Percentiles rank a stretch among this genome's conserved stretches.
Conservation (phyloP, 108 stramenopile genomes). For the Mayamaea pseudoterrestris region DNA sequence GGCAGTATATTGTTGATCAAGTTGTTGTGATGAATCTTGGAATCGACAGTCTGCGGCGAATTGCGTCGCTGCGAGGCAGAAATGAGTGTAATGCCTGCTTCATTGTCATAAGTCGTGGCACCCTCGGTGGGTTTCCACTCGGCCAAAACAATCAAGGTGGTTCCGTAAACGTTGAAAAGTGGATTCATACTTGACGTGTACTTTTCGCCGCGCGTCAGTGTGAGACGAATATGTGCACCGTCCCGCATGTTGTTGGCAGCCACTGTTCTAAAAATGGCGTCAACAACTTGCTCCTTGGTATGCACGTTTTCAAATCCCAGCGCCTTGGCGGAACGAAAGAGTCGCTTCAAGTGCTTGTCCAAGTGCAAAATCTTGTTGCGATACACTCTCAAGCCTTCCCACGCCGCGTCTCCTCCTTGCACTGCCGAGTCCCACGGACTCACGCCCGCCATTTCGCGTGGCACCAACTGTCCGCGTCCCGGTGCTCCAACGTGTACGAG, state of each 20-base stretch:
- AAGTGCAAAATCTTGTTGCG: slow-evolving; percentile 68
- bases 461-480: slow-evolving; percentile 40
- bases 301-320: slow-evolving; percentile 82
- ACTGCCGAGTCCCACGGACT: slow-evolving; percentile 84
- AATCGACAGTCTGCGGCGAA: slow-evolving; percentile 68
- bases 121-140: slow-evolving; percentile 89
- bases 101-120: slow-evolving; percentile 84
- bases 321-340: slow-evolving; percentile 82
- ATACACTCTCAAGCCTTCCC: slow-evolving; percentile 90
- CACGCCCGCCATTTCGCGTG: slow-evolving; percentile 56
- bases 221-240: slow-evolving; percentile 84
- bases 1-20: slow-evolving; percentile 88
- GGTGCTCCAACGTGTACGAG: slow-evolving; percentile 79
- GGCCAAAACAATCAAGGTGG: slow-evolving; percentile 70
- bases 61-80: slow-evolving; percentile 69
- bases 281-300: slow-evolving; percentile 51
- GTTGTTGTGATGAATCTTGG: slow-evolving; percentile 84
- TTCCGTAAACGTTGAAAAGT: slow-evolving; percentile 85
- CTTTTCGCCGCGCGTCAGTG: slow-evolving; percentile 86
- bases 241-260: slow-evolving; percentile 89
- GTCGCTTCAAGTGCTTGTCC: slow-evolving; percentile 74
- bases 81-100: slow-evolving; percentile 68
- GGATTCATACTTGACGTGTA: slow-evolving; percentile 87
- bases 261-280: slow-evolving; percentile 87
- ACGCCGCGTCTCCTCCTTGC: slow-evolving; percentile 87